These are phyloP conservation scores for Hylodesmum podocarpum DNA, from an alignment of 306 rosid species.

Conservation along the genomic window DNA sequence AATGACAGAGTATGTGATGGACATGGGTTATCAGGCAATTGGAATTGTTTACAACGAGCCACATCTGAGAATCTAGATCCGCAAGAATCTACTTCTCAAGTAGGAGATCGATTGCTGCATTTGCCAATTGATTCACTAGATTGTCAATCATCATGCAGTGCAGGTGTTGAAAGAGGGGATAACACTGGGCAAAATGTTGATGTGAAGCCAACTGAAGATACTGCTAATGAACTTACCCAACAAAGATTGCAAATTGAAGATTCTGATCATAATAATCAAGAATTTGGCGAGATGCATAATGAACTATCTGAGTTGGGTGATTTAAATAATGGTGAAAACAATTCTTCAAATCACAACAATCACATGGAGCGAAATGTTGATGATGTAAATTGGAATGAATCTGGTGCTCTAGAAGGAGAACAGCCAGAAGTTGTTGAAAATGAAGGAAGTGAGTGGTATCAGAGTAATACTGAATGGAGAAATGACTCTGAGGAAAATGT, in stretches of 20 bases:
- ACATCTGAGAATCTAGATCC: constrained; percentile 35
- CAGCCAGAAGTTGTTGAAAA: constrained; percentile 43
- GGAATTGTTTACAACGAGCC: constrained; percentile 40
- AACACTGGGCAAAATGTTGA: constrained; percentile 37
- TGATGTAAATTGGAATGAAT: constrained; percentile 44
- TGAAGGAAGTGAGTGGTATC: constrained; percentile 52
- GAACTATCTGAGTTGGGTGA: constrained; percentile 47
- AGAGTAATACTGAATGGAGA: constrained; percentile 48
- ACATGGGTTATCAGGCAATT: constrained; percentile 35
- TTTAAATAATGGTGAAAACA: constrained; percentile 29
- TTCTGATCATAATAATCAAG: constrained; percentile 41
- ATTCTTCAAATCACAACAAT: constrained; percentile 23
- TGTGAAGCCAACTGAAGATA: constrained; percentile 32
- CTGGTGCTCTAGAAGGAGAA: constrained; percentile 46
- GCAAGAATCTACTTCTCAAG: constrained; percentile 39
- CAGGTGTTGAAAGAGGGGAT: constrained; percentile 35
- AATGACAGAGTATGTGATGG: constrained; percentile 30
- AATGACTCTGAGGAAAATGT: constrained; percentile 34
- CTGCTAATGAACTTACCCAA: constrained; percentile 25
- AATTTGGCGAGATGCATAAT: constrained; percentile 30
- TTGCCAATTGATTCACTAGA: constrained; percentile 43
- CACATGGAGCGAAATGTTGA: constrained; percentile 31
- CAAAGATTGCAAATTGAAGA: constrained; percentile 38
- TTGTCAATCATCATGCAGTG: constrained; percentile 28
- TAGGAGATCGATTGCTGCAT: constrained; percentile 44